phyloP scores from a whole-genome alignment of 495 filamentous ascomycete species.

The Rusavskia elegans region DNA sequence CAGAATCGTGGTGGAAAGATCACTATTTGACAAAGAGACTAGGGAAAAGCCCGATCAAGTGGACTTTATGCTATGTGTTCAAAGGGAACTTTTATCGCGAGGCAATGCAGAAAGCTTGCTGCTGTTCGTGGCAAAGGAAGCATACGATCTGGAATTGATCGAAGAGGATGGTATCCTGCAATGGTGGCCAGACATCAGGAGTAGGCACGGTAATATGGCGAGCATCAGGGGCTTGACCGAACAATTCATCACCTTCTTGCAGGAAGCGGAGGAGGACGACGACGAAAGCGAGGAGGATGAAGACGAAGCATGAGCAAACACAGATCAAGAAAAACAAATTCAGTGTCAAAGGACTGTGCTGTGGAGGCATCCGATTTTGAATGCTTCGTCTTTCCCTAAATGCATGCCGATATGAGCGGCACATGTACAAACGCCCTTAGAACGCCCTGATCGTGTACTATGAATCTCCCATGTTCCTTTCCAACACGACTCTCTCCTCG shows the following conservation, averaged over 20 bases:
- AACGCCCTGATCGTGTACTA: too few species aligned
- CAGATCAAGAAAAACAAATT: not conserved
- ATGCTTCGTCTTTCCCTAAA: too few species aligned
- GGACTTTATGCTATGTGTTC: conserved; percentile 67
- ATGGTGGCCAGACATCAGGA: conserved; percentile 71
- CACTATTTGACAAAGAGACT: conserved; percentile 40
- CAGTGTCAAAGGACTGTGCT: too few species aligned
- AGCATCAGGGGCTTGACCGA: conserved; percentile 55
- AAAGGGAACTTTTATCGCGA: conserved; percentile 55
- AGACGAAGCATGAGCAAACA: not conserved
- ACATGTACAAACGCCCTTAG: too few species aligned
- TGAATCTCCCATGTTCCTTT: not conserved
- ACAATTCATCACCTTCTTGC: conserved; percentile 75
- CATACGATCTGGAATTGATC: conserved; percentile 71
- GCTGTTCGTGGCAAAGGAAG: conserved; percentile 56
- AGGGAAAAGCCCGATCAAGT: conserved; percentile 57
- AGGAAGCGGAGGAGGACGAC: conserved; percentile 47
- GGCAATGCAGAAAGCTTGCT: conserved; percentile 49
- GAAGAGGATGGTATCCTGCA: conserved; percentile 77
- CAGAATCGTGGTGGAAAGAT: conserved; percentile 39
- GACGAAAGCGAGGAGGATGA: conserved; percentile 7
- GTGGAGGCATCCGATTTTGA: too few species aligned
- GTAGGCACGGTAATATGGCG: conserved; percentile 46
- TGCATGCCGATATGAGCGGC: too few species aligned
- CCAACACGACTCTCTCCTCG: not conserved